Conservation (phyloP, 1,139 yeast species). For the Martiniozyma asiatica region DNA sequence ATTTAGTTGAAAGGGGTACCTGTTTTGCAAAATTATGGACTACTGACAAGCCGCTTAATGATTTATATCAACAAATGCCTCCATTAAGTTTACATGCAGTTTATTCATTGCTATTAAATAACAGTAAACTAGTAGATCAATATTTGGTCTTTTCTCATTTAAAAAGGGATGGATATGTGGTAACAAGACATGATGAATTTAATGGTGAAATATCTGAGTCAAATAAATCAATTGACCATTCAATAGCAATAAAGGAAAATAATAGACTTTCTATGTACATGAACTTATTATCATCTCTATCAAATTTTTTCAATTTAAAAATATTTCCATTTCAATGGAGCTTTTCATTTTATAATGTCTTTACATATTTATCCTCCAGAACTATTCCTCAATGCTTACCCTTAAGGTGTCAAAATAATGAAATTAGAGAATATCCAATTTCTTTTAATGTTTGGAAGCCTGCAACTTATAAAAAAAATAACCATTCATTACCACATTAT, state of each 20-base stretch:
- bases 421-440: constrained; percentile 12
- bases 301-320: constrained; percentile 5
- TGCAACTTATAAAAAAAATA: constrained; percentile 50
- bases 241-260: constrained; percentile 5
- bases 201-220: constrained; percentile 4
- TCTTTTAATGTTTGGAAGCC: constrained; percentile 83
- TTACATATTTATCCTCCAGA: constrained; percentile 10
- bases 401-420: not conserved
- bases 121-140: constrained; percentile 35
- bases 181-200: constrained; percentile 25
- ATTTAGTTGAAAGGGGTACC: constrained; percentile 76
- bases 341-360: constrained; percentile 11
- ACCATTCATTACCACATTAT: constrained; percentile 66
- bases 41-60: constrained; percentile 12
- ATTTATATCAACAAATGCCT: constrained; percentile 18
- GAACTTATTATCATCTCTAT: constrained; percentile 3
- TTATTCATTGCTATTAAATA: constrained; percentile 40
- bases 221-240: constrained; percentile 1
- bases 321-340: constrained; percentile 10
- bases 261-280: constrained; percentile 9
- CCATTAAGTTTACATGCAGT: constrained; percentile 56
- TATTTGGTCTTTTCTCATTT: constrained; percentile 65
- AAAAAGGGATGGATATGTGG: constrained; percentile 70
- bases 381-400: constrained; percentile 7
- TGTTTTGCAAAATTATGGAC: constrained; percentile 38